Evolutionary conservation across 495 filamentous ascomycete species (phyloP).

Genomic region (Sabuloglossum arenarium): DNA sequence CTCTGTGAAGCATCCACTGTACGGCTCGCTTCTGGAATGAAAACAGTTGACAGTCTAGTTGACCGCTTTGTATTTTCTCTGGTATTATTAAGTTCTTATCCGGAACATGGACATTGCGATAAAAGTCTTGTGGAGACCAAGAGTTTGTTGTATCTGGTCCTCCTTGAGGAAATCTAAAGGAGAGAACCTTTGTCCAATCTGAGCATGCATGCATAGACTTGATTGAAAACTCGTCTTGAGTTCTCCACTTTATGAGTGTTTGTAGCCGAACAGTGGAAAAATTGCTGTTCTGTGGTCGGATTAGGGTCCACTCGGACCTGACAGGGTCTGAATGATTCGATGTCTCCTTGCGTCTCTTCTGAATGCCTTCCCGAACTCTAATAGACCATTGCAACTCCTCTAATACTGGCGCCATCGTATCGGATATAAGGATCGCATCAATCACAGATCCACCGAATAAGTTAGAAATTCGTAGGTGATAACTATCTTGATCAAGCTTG

Average conservation of each 20-base stretch:
- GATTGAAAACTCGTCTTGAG: background rate
- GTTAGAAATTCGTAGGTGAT: background rate
- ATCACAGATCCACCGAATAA: background rate
- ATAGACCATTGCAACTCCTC: background rate
- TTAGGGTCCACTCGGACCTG: background rate
- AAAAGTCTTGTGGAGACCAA: slow-evolving; percentile 30
- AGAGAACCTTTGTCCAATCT: background rate
- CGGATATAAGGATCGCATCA: background rate
- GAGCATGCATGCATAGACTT: background rate
- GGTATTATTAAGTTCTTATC: slow-evolving; percentile 18
- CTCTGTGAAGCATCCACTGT: slow-evolving; percentile 42
- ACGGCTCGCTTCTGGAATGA: slow-evolving; percentile 57
- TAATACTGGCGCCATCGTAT: background rate
- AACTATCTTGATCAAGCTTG: background rate
- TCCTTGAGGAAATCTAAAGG: background rate
- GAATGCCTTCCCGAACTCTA: background rate
- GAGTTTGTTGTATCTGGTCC: background rate
- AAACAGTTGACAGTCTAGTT: slow-evolving; percentile 33
- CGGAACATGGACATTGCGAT: slow-evolving; percentile 41
- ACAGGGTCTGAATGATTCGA: background rate
- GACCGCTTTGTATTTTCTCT: slow-evolving; percentile 19
- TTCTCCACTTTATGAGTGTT: background rate
- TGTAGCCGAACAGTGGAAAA: background rate
- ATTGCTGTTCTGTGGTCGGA: background rate
- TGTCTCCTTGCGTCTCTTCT: background rate